Base-by-base conservation (phyloP, 371 early-diverging fungal species). In the Lichtheimia corymbifera region DNA sequence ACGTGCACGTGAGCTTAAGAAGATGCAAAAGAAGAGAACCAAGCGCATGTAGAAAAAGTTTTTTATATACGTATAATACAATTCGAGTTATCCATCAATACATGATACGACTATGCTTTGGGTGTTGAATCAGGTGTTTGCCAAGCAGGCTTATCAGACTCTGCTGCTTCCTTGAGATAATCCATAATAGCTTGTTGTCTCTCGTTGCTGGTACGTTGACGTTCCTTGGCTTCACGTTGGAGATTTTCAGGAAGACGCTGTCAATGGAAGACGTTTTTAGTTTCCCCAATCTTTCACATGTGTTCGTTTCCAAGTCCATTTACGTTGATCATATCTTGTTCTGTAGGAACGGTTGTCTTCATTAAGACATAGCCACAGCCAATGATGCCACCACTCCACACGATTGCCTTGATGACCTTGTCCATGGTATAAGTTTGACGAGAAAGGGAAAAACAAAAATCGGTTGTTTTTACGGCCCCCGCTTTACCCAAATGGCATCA, bases 1-100 rank as follows among this genome's bases (percentile, higher is more conserved):
- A 55, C 77, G 83, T 55, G 77, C 76, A 60, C 81, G 81, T 63
- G 79, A 79, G 63, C 49, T 82, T 61, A 87, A 87, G 77, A 87
- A 85, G 71, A 75, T 75, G 47, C 81, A 80, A 63, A 79, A 77
- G 73, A 89, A 83, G 74, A 74, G 75, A 44, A 73, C 66, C 47
- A 75, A 52, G 70, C 70, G 68, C 61, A 70, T 56, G 62, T 81
- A 69, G 47, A 59, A 55, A 57, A 17, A 20, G 49, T 44, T 55
- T 47, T 50, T 28, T 45, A 44, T 50, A 30, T 52, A 50, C 12
- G 44, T 18, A 42, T 51, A 27, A 27, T 17, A 51, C 27, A 24
- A 24, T 57, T 14, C 35, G 14, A 35, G 35, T 35, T 24, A 40
- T 59, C 17, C 14, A 25, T 35, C n/a, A 12, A 17, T 27, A 27